Percentiles rank a stretch among this genome's conserved stretches.
Conservation (phyloP, 805 yeast genomes). For the Zygosaccharomyces rouxii region DNA sequence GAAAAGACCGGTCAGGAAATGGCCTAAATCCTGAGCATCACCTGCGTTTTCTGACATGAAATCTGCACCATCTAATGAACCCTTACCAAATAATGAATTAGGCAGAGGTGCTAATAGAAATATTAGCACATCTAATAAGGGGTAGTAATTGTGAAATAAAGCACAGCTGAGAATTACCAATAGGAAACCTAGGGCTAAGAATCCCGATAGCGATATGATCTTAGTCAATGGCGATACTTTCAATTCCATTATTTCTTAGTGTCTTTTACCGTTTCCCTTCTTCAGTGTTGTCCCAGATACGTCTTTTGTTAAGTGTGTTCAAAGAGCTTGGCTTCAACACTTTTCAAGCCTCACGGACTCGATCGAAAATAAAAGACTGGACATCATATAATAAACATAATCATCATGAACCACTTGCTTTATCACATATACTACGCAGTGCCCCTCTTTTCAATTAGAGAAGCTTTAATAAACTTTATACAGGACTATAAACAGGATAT, state of each 20-base stretch:
- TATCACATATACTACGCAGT: neutral
- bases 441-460: neutral
- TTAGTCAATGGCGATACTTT: slow-evolving; percentile 35
- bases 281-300: neutral
- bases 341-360: neutral
- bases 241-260: slow-evolving; percentile 20
- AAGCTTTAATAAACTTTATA: slow-evolving; percentile 1
- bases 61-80: slow-evolving; percentile 46
- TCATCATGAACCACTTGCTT: neutral
- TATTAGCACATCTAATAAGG: slow-evolving; percentile 66
- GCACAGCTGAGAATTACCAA: slow-evolving; percentile 86
- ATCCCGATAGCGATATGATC: slow-evolving; percentile 35
- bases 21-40: slow-evolving; percentile 66
- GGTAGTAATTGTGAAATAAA: slow-evolving; percentile 85
- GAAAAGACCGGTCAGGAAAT: slow-evolving; percentile 72
- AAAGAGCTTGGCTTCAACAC: neutral
- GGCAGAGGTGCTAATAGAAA: slow-evolving; percentile 72
- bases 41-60: slow-evolving; percentile 54
- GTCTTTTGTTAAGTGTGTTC: neutral
- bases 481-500: slow-evolving; percentile 7
- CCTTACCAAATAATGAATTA: slow-evolving; percentile 50
- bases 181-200: slow-evolving; percentile 85
- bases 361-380: neutral
- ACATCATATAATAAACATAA: neutral
- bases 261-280: neutral